Evolutionary conservation across 2,329 filamentous ascomycete species (phyloP), one percentile per base, ranked within the genome.

Genomic region (Sodiomyces alkalinus): DNA sequence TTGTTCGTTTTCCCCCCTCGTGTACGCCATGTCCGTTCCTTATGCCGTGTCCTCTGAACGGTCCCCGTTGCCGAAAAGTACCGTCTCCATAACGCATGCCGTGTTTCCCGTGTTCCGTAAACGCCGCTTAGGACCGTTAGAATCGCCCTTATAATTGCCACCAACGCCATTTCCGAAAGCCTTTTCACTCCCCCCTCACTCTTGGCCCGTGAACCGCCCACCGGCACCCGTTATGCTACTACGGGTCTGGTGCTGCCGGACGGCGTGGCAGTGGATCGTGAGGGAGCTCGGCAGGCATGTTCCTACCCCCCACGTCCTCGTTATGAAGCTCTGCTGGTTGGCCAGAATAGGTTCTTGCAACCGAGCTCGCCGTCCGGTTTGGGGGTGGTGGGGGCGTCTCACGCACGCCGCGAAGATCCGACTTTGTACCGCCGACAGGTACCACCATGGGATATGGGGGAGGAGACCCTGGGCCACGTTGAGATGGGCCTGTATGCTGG

Each of bases 401-500:
- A n/a, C n/a, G 27, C 13, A 30, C 29, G 11, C 34, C 34, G 6
- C 22, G 31, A 4, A 31, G 11, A 13, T 33, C 36, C 13, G 31
- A 27, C 29, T 38, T 38, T 9, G 31, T 36, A 1, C 29, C 18
- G 7, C 27, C 18, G 7, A 38, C 30, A 5, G 33, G 36, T 19
- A 27, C 31, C 3, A 38, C 36, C 34, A 36, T 36, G 10, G 36
- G 36, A 20, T 34, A 38, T 22, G 36, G 36, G 3, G 36, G 36
- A n/a, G n/a, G n/a, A 17, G 36, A 30, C 13, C 36, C 34, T 13
- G 32, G 22, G 15, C 29, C 27, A 22, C 17, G 24, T 11, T 30
- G 25, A 4, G 33, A 27, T 23, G 36, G 36, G 7, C 36, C 36
- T 4, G 36, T 39, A 22, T 35, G 34, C 8, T 39, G 35, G 1